phyloP scores from a whole-genome alignment of 257 asterid genomes.

The Penstemon eatonii region DNA sequence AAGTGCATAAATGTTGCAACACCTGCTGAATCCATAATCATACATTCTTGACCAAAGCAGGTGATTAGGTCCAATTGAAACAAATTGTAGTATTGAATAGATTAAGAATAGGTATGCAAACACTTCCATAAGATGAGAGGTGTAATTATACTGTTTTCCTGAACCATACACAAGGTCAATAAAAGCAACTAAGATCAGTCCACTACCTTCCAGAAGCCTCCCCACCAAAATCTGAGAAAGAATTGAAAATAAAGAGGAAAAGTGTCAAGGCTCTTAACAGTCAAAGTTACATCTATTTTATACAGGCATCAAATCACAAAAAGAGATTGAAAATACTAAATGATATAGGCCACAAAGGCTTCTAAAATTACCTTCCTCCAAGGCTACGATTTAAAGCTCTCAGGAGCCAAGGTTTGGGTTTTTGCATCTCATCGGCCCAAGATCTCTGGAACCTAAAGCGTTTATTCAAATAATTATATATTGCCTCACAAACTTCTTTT shows the following conservation, averaged over 20 bases:
- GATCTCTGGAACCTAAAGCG: constrained; percentile 76
- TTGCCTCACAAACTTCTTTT: not conserved
- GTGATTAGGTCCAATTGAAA: constrained; percentile 2
- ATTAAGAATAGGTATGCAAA: not conserved
- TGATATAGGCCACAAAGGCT: constrained; percentile 23
- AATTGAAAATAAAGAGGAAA: constrained; percentile 26
- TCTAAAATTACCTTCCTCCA: constrained; percentile 79
- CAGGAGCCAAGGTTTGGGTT: constrained; percentile 91
- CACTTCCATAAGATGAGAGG: constrained; percentile 13
- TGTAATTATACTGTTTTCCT: not conserved
- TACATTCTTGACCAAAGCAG: constrained; percentile 6
- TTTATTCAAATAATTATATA: constrained; percentile 16
- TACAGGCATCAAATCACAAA: not conserved
- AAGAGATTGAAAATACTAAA: constrained; percentile 13
- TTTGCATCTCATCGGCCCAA: constrained; percentile 77
- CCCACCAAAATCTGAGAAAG: constrained; percentile 91
- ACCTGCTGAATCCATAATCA: constrained; percentile 10
- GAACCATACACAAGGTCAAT: not conserved
- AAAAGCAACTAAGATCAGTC: constrained; percentile 28
- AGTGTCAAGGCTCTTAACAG: constrained; percentile 20
- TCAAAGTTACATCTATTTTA: not conserved
- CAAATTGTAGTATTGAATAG: not conserved
- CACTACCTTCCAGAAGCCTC: constrained; percentile 97
- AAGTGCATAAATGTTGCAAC: not conserved
- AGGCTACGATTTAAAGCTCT: constrained; percentile 84